Percentiles rank a stretch among this genome's conserved stretches.
These are phyloP conservation scores for Berkeleyomyces rouxiae DNA, from an alignment of 2,329 filamentous ascomycete species.

Conservation along the genomic window DNA sequence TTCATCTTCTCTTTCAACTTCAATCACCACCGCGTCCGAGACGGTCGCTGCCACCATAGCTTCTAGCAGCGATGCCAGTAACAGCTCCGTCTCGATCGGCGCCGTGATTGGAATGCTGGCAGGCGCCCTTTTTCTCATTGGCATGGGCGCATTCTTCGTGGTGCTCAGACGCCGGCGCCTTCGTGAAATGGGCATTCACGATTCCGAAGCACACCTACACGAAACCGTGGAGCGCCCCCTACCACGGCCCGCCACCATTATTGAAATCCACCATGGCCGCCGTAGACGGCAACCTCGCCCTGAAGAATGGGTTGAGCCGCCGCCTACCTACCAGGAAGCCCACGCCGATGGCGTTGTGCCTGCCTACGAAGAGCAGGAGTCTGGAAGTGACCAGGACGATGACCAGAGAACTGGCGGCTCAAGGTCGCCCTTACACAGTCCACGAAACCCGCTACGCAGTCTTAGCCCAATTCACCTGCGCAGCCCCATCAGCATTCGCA, in stretches of 20 bases:
- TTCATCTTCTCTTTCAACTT: background rate
- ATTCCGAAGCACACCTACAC: constrained; percentile 10
- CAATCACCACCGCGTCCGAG: background rate
- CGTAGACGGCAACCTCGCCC: constrained; percentile 2
- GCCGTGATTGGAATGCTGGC: constrained; percentile 4
- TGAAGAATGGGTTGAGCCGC: constrained; percentile 12
- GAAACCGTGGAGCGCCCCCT: constrained; percentile 4
- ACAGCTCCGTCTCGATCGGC: constrained; percentile 3
- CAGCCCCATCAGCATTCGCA: constrained; percentile 11
- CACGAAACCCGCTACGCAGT: background rate
- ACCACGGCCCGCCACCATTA: constrained; percentile 6
- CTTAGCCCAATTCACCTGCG: constrained; percentile 6
- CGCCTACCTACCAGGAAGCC: constrained; percentile 12
- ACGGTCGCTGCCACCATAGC: background rate
- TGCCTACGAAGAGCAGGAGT: constrained; percentile 10
- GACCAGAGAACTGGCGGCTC: background rate
- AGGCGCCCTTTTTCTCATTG: constrained; percentile 7
- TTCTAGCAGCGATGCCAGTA: background rate
- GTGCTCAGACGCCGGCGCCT: constrained; percentile 9
- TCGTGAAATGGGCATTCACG: constrained; percentile 8
- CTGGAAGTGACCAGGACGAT: constrained; percentile 5
- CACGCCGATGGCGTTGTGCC: constrained; percentile 12
- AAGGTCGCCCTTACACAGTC: constrained; percentile 1
- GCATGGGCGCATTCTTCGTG: constrained; percentile 9
- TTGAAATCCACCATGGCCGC: constrained; percentile 10